Evolutionary conservation across 139 green algal genomes (phyloP).

Genomic region (Marvania coccoides): DNA sequence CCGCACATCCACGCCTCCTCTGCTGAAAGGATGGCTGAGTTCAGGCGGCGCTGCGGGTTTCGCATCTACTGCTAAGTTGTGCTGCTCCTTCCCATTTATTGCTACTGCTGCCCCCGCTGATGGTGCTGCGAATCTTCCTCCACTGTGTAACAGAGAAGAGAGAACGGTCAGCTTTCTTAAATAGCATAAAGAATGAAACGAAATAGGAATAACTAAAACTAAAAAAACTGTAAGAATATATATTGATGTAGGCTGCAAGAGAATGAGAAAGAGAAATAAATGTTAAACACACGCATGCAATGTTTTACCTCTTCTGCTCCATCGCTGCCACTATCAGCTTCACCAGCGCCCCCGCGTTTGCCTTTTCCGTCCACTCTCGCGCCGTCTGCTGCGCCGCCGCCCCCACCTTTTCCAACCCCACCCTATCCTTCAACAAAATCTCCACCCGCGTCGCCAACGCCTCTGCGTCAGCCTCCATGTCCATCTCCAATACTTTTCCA

Average conservation of each 20-base stretch:
- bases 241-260: no score
- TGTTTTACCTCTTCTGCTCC: no score
- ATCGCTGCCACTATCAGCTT: slow-evolving; percentile 10
- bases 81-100: no score
- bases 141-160: no score
- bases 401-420: slow-evolving; percentile 8
- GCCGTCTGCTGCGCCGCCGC: slow-evolving; percentile 21
- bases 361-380: slow-evolving; percentile 41
- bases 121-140: no score
- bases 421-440: slow-evolving; percentile 9
- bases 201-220: background rate
- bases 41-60: no score
- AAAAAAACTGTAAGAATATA: no score
- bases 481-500: slow-evolving; percentile 39
- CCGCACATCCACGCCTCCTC: no score
- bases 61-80: no score
- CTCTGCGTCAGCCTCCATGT: slow-evolving; percentile 10
- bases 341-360: slow-evolving; percentile 37
- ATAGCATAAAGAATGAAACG: background rate
- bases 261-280: background rate
- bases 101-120: no score
- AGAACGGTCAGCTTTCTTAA: no score
- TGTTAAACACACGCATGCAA: background rate
- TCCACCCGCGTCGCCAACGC: slow-evolving; percentile 17
- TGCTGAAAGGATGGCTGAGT: no score